Conservation (phyloP, 805 yeast species). For the Cephaloascus fragrans region DNA sequence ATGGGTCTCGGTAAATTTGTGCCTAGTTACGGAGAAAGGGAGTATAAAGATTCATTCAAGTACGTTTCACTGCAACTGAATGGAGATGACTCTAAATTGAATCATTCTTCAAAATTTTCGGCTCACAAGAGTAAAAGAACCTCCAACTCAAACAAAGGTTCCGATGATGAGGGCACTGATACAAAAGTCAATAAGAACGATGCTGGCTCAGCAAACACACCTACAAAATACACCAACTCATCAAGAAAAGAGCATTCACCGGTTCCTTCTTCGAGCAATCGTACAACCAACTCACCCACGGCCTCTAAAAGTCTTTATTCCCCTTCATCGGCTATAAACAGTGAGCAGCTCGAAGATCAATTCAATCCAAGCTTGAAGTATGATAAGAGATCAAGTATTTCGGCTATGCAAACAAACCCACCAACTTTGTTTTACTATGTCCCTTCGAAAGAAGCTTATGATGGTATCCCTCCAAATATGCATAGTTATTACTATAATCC, state of each 20-base stretch:
- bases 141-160: neutral
- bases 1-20: conserved; percentile 1
- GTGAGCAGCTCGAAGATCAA: conserved; percentile 5
- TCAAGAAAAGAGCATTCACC: conserved; percentile 2
- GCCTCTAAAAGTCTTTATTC: conserved; percentile 6
- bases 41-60: neutral
- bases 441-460: conserved; percentile 7
- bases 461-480: neutral
- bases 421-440: conserved; percentile 8
- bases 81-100: neutral
- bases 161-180: neutral
- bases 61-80: too few relatives aligned
- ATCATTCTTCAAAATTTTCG: neutral
- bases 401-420: too few relatives aligned
- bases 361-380: neutral
- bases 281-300: conserved; percentile 3
- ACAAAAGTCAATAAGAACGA: neutral
- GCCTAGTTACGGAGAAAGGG: neutral
- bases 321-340: conserved; percentile 6
- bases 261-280: conserved; percentile 6
- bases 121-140: conserved; percentile 2
- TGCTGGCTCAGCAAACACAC: neutral
- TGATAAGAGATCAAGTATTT: neutral
- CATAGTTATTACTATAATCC: neutral
- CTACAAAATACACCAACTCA: neutral